phyloP scores from a whole-genome alignment of 2,329 filamentous ascomycete species.

The Cytospora mali region DNA sequence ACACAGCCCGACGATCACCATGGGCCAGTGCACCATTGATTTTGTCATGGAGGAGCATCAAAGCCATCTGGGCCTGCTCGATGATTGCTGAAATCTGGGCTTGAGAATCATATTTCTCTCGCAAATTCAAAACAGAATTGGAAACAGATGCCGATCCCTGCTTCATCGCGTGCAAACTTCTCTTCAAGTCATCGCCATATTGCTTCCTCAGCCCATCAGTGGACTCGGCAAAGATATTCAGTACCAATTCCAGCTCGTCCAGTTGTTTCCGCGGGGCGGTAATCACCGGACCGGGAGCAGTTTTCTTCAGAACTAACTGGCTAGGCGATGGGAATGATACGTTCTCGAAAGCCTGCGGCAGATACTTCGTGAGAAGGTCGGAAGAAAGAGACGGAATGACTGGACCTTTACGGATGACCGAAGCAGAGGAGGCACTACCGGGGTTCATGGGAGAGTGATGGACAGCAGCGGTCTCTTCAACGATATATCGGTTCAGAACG shows the following conservation, averaged over 20 bases:
- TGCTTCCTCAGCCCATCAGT: neutral
- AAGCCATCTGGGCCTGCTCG: neutral
- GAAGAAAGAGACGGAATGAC: slow-evolving; percentile 1
- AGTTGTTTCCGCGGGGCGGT: neutral
- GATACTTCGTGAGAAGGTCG: neutral
- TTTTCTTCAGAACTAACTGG: neutral
- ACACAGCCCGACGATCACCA: slow-evolving; percentile 32
- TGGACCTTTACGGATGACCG: neutral
- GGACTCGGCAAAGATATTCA: neutral
- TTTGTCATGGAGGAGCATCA: neutral
- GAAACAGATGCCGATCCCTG: neutral
- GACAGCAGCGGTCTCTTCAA: neutral
- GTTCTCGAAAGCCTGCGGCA: rapidly evolving
- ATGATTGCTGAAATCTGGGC: neutral
- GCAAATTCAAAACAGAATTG: neutral
- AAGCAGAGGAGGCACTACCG: neutral
- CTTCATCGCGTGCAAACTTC: neutral
- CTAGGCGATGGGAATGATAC: neutral
- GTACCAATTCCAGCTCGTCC: neutral
- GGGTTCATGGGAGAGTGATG: neutral
- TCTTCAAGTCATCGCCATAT: slow-evolving; percentile 2
- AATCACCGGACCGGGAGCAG: neutral
- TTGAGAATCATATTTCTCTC: neutral
- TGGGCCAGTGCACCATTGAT: neutral
- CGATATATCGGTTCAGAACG: slow-evolving; percentile 37